Evolutionary conservation across 176 grass and related monocot species (phyloP).

Genomic region (Hsuehochloa calcarea): DNA sequence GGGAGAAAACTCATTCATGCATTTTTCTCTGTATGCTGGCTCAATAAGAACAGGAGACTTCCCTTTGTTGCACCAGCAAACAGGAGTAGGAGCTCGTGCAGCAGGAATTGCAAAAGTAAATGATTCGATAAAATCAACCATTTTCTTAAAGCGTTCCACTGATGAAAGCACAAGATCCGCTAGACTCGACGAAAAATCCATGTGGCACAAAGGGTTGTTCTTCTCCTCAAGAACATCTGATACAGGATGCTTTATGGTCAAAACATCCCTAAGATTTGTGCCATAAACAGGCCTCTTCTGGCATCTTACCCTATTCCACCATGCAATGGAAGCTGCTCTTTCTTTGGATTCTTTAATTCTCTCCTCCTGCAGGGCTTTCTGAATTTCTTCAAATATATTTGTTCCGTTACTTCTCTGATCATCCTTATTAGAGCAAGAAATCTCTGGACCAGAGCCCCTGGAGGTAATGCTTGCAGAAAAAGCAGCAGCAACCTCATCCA

Average conservation of each 20-base stretch:
- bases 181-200: slow-evolving; percentile 78
- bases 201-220: slow-evolving; percentile 69
- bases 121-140: slow-evolving; percentile 82
- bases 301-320: slow-evolving; percentile 92
- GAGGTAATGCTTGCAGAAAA: slow-evolving; percentile 39
- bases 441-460: slow-evolving; percentile 16
- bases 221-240: slow-evolving; percentile 73
- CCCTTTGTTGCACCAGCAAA: slow-evolving; percentile 80
- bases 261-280: slow-evolving; percentile 68
- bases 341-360: slow-evolving; percentile 73
- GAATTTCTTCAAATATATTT: slow-evolving; percentile 95
- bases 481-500: slow-evolving; percentile 50
- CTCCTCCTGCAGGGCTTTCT: slow-evolving; percentile 75
- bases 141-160: slow-evolving; percentile 71
- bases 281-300: slow-evolving; percentile 85
- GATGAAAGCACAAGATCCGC: slow-evolving; percentile 79
- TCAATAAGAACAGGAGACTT: slow-evolving; percentile 74
- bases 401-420: slow-evolving; percentile 38
- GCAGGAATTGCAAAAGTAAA: slow-evolving; percentile 98
- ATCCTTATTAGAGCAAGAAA: slow-evolving; percentile 39
- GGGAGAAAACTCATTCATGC: slow-evolving; percentile 50
- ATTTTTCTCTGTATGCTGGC: slow-evolving; percentile 62
- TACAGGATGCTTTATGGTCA: slow-evolving; percentile 72
- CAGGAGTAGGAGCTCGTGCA: slow-evolving; percentile 68
- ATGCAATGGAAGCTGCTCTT: slow-evolving; percentile 75